phyloP scores from a whole-genome alignment of 129 eudicot genomes.

The Centrapalus pauciflorus region DNA sequence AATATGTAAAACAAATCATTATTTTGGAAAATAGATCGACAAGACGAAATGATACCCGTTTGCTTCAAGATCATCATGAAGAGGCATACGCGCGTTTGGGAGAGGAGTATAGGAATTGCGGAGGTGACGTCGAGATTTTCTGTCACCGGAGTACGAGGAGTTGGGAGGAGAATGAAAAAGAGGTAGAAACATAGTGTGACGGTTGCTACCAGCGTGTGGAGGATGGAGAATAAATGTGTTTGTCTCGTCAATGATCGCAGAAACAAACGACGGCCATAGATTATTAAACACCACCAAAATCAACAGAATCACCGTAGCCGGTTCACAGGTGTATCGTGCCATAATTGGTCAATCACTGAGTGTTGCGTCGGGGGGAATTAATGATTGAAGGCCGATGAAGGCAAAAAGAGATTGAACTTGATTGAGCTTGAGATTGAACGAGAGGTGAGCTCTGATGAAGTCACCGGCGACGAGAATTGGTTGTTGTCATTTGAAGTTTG shows the following conservation, averaged over 20 bases:
- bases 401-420: no score
- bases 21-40: slow-evolving; percentile 1
- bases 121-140: slow-evolving; percentile 46
- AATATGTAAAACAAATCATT: no score
- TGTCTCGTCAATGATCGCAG: slow-evolving; percentile 20
- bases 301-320: neutral
- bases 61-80: slow-evolving; percentile 81
- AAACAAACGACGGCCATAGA: neutral
- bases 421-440: no score
- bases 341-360: slow-evolving; percentile 20
- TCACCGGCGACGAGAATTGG: slow-evolving; percentile 8
- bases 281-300: neutral
- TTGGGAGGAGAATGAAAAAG: slow-evolving; percentile 35
- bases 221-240: slow-evolving; percentile 22
- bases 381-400: no score
- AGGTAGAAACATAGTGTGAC: slow-evolving; percentile 53
- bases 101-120: slow-evolving; percentile 28
- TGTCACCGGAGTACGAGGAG: slow-evolving; percentile 22
- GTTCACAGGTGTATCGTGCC: slow-evolving; percentile 15
- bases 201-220: slow-evolving; percentile 26
- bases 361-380: neutral
- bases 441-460: slow-evolving; percentile 5
- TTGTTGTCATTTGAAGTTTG: slow-evolving; percentile 2
- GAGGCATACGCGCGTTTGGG: slow-evolving; percentile 78
- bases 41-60: slow-evolving; percentile 48